A percentile compares a stretch with the other conserved stretches of the same genome.
Evolutionary conservation across 169 alveolate species (phyloP).

Genomic region (Cryptosporidium muris): DNA sequence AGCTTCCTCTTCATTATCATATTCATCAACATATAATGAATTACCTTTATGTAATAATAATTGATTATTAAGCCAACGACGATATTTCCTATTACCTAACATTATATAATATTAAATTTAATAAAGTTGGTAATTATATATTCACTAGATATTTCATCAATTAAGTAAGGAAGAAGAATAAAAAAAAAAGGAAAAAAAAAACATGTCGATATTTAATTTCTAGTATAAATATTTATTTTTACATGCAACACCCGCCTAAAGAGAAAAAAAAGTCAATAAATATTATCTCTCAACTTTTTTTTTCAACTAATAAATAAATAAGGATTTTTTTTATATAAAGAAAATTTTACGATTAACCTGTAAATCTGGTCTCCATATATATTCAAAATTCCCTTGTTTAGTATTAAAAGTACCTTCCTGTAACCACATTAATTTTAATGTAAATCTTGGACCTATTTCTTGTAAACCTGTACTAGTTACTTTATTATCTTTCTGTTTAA

Average conservation of each 20-base stretch:
- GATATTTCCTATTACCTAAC: constrained; percentile 51
- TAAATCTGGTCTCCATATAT: constrained; percentile 90
- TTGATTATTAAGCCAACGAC: constrained; percentile 45
- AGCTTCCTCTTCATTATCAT: constrained; percentile 16
- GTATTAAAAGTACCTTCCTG: constrained; percentile 89
- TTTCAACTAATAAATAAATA: not conserved
- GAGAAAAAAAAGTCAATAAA: not conserved
- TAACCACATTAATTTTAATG: constrained; percentile 92
- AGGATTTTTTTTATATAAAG: constrained; percentile 75
- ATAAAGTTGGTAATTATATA: not conserved
- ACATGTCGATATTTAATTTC: too few relatives aligned
- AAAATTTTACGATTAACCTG: constrained; percentile 90
- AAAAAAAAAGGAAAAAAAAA: too few relatives aligned
- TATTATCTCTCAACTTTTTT: too few relatives aligned
- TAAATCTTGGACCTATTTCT: constrained; percentile 99
- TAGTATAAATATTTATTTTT: not conserved
- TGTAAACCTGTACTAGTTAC: constrained; percentile 80
- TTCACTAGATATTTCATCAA: too few relatives aligned
- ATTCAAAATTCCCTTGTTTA: constrained; percentile 87
- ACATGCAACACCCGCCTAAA: not conserved
- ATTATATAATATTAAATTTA: not conserved
- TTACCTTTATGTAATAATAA: constrained; percentile 9
- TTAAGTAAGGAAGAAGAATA: too few relatives aligned
- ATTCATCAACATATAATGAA: constrained; percentile 16
- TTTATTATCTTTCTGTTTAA: constrained; percentile 65